Evolutionary conservation across 1,139 yeast species (phyloP), one percentile per base, ranked within the genome.

Genomic region (Blastobotrys ciferrii): DNA sequence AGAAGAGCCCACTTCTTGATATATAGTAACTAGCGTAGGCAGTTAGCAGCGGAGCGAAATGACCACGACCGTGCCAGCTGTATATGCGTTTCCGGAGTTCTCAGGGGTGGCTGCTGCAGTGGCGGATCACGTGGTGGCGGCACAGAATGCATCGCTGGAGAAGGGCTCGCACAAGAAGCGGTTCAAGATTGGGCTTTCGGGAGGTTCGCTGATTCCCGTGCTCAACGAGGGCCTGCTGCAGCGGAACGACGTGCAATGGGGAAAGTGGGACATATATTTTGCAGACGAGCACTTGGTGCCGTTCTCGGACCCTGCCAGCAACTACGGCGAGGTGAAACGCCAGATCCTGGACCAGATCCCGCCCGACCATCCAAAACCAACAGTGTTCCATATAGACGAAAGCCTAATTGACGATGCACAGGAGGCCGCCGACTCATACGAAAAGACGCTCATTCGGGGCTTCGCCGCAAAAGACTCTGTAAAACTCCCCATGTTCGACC

Each of bases 401-500:
- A 62, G 79, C 3, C 73, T 89, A 46, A 77, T 89, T 37, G 77
- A 78, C 53, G 96, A 89, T 64, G 91, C 97, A 2, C 95, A 86
- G 64, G 97, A 88, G 67, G 89, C 95, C 61, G 98, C 98, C 5
- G 98, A 92, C 65, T 79, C 75, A 53, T 92, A 92, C 68, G 98
- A 92, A 64, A 87, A 89, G 69, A 75, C 81, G 19, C 75, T 92
- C 52, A 86, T 92, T 54, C 80, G 78, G 61, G 94, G 92, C 46
- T 92, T 92, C 72, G 98, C 98, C n/a, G 87, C 86, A 51, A 91
- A 92, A 65, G 98, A 91, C 67, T 84, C 96, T 14, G 98, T 92
- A 52, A 89, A 91, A 68, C 76, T 91, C 55, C 98, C 98, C 51
- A 82, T 87, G 81, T 92, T 92, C 71, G 98, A 92, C 68, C 72